Base-by-base conservation (phyloP, 371 early-diverging fungal species). In the Blakeslea trispora region DNA sequence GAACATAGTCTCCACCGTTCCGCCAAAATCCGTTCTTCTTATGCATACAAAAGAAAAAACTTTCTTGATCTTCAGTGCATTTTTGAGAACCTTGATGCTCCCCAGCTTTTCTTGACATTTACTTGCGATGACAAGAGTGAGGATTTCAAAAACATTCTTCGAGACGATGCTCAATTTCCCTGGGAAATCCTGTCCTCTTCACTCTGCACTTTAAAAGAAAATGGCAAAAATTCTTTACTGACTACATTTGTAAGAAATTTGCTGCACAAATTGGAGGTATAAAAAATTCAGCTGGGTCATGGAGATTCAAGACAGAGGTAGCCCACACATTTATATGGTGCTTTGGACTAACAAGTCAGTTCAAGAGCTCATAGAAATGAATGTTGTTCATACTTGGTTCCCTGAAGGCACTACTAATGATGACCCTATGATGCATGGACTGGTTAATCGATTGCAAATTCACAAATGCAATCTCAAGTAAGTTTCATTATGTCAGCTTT, bases 181-280 rank as follows among this genome's bases (percentile, higher is more conserved):
- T 55, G 55, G 47, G 40, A 46, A 14, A 55, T 40, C 55, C 55
- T 2, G 47, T 46, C 8, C 4, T 39, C 3, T 55, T 46, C 35
- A 3, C 37, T n/a, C 24, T 46, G 2, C 55, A 55, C 24, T 55
- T 32, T 14, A 45, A 28, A 39, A 18, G 55, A 37, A 46, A 37
- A 39, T 55, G 55, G 47, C 10, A 19, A 10, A 24, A 55, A 19
- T 55, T 55, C 23, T 45, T 55, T 22, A 55, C 37, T 0, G n/a
- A 15, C 8, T 46, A 45, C 18, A 39, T 55, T 18, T n/a, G 21
- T 1, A 11, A 24, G 0, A 37, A 46, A 15, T 55, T 55, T 46
- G 46, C 46, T 23, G 15, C 37, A 15, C 35, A 46, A 39, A 46
- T 55, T 46, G 47, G 47, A 4, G 55, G 55, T 35, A 46, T 55